These are phyloP conservation scores for Poronia punctata DNA, from an alignment of 495 filamentous ascomycete species.

Conservation along the genomic window DNA sequence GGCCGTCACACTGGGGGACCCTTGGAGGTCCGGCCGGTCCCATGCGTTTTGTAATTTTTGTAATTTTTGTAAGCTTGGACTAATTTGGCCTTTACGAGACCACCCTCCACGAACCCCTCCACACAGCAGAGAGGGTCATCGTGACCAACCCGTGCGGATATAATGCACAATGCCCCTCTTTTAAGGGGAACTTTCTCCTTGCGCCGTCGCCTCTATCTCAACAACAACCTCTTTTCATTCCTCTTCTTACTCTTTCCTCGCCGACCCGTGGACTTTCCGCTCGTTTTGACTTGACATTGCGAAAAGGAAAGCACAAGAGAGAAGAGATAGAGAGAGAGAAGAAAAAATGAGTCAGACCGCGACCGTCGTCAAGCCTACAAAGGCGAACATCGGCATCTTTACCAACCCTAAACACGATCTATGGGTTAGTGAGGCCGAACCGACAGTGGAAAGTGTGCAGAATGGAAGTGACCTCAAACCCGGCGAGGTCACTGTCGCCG, in stretches of 20 bases:
- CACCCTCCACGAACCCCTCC: conserved; percentile 1
- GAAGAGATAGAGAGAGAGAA: no score
- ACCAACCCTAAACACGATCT: conserved; percentile 88
- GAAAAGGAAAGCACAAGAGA: no score
- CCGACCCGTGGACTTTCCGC: no score
- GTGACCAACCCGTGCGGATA: conserved; percentile 12
- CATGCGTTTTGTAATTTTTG: no score
- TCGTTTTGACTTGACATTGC: no score
- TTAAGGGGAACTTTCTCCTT: conserved; percentile 5
- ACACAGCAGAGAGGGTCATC: conserved; percentile 7
- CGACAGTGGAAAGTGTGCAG: conserved; percentile 67
- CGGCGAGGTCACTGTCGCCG: conserved; percentile 75
- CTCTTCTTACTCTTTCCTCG: neutral
- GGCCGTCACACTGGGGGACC: neutral
- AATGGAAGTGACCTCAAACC: conserved; percentile 61
- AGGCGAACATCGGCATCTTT: conserved; percentile 90
- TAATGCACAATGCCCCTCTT: conserved; percentile 10
- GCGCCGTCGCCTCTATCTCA: neutral
- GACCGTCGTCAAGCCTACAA: conserved; percentile 34
- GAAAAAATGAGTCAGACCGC: conserved; percentile 22
- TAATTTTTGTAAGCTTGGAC: no score
- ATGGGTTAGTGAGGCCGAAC: conserved; percentile 75
- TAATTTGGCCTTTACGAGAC: neutral
- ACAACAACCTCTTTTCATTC: neutral
- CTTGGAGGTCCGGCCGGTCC: no score